phyloP scores from a whole-genome alignment of 345 rosid genomes.

The Viola odorata region DNA sequence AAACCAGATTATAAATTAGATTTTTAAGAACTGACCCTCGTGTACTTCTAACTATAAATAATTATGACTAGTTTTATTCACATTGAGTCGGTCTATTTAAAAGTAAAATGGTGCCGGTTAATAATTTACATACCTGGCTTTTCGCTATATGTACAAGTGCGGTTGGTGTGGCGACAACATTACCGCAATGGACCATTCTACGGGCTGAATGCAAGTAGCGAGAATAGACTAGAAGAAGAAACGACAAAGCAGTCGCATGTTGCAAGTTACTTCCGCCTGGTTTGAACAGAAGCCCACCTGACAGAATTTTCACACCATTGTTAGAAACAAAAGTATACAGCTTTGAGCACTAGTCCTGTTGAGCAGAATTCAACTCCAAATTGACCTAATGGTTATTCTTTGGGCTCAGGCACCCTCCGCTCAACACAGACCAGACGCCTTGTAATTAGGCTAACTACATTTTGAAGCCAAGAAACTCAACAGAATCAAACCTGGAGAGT shows the following conservation, averaged over 20 bases:
- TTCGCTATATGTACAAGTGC: slow-evolving; percentile 33
- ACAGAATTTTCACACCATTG: not conserved
- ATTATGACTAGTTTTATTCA: not conserved
- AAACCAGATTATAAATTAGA: too few relatives aligned
- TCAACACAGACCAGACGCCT: too few relatives aligned
- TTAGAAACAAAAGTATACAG: not conserved
- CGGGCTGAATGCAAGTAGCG: not conserved
- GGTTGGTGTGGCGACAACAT: slow-evolving; percentile 20
- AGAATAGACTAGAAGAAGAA: slow-evolving; percentile 18
- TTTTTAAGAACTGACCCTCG: too few relatives aligned
- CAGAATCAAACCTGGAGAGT: slow-evolving; percentile 9
- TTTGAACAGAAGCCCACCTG: slow-evolving; percentile 22
- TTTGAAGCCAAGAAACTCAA: too few relatives aligned
- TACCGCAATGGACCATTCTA: slow-evolving; percentile 28
- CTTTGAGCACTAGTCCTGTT: too few relatives aligned
- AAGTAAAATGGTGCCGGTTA: not conserved
- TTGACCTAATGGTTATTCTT: too few relatives aligned
- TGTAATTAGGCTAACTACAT: too few relatives aligned
- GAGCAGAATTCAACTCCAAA: too few relatives aligned
- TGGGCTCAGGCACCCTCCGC: too few relatives aligned
- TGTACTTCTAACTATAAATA: not conserved
- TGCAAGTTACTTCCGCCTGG: slow-evolving; percentile 17
- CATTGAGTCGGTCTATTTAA: too few relatives aligned
- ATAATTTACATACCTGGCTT: slow-evolving; percentile 32
- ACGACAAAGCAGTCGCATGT: slow-evolving; percentile 16